Base-by-base conservation (phyloP, 768 basidiomycete genomes). In the Galerina sulciceps region DNA sequence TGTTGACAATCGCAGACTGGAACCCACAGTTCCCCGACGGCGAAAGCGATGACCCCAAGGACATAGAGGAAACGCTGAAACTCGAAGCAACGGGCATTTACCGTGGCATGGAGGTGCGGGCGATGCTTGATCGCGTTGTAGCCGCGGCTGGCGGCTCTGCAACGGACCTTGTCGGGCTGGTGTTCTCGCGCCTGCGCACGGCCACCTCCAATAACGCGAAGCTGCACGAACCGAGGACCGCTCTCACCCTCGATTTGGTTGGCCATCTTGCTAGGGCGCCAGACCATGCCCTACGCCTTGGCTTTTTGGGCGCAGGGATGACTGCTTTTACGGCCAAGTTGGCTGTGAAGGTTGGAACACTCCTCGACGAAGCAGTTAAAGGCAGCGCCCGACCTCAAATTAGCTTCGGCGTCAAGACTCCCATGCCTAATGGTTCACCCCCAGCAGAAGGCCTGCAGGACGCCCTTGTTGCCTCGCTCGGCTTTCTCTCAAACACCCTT, bases 401-500 rank as follows among this genome's bases (percentile, higher is more conserved):
- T 22, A 45, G 45, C 10, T 53, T 53, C 11, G 47, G 42, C 14
- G 13, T 22, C 14, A n/a, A 1, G 11, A 4, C 26, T 6, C 11
- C 38, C 20, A 34, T 18, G 22, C 10, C 34, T 11, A 8, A 40
- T 35, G 49, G 47, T 1, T 11, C 41, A 8, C 20, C 37, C 35
- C 49, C 37, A 15, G 51, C 51, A 10, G 51, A 53, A 17, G 63
- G 36, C 17, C 63, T 73, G 8, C 55, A 73, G 5, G 67, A 69
- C 18, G 65, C 69, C 10, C 63, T 73, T 53, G 59, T 74, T 10
- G 60, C 71, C 11, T 62, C 63, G 0, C 69, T 78, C 38, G 71
- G 69, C 3, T 75, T 71, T 57, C 64, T 76, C 10, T 52, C 59
- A 11, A 77, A 77, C 64, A 74, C 70, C 49, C 64, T 76, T 31